These are phyloP conservation scores for Clarireedia hainanense DNA, from an alignment of 2,329 filamentous ascomycete genomes.

Conservation along the genomic window DNA sequence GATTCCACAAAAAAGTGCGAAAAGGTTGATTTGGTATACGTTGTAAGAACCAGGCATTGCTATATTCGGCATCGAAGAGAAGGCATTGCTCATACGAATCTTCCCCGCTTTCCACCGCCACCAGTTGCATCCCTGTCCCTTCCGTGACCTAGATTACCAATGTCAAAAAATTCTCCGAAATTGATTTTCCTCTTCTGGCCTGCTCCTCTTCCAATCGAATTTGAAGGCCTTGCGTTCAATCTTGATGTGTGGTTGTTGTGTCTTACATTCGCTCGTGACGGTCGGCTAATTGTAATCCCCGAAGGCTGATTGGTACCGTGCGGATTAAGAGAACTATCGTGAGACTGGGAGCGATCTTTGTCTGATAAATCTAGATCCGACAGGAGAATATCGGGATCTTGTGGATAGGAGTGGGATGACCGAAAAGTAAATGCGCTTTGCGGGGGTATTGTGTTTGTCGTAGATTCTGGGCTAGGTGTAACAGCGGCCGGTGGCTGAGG, in stretches of 20 bases:
- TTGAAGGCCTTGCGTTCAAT: conserved; percentile 16
- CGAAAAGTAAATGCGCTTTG: conserved; percentile 64
- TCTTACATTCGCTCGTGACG: conserved; percentile 21
- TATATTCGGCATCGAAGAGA: neutral
- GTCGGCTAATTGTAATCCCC: conserved; percentile 23
- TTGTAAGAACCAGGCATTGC: conserved; percentile 1
- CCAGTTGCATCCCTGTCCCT: conserved; percentile 55
- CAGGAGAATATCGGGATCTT: conserved; percentile 49
- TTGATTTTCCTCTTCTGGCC: conserved; percentile 68
- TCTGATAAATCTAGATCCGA: conserved; percentile 55
- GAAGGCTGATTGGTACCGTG: conserved; percentile 17
- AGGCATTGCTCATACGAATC: conserved; percentile 22
- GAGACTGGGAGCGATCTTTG: conserved; percentile 28
- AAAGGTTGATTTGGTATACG: neutral
- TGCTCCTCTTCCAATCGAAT: conserved; percentile 48
- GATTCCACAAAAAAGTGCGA: neutral
- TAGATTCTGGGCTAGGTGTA: conserved; percentile 10
- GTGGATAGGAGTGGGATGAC: conserved; percentile 51
- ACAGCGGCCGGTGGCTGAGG: conserved; percentile 11
- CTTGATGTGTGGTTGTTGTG: conserved; percentile 25
- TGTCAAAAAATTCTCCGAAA: conserved; percentile 67
- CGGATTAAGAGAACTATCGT: conserved; percentile 19
- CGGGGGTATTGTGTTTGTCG: conserved; percentile 39
- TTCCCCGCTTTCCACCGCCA: conserved; percentile 30
- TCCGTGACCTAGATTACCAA: conserved; percentile 53